Evolutionary conservation across 192 early-diverging fungal species (phyloP), one percentile per base, ranked within the genome.

Genomic region (Coemansia interrupta): DNA sequence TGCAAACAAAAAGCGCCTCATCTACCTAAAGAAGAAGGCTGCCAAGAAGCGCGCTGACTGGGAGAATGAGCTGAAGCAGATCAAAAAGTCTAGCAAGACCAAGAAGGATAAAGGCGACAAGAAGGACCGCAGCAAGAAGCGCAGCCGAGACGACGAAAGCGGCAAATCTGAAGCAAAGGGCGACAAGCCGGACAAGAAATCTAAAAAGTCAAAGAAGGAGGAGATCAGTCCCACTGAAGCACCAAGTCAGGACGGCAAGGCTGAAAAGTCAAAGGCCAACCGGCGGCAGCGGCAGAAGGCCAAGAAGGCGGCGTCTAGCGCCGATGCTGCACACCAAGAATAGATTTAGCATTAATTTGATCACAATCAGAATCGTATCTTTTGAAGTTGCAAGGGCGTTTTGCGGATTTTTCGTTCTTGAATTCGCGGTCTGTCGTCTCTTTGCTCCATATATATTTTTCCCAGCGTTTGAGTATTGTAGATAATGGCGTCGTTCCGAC

Each of bases 1-100:
- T 47, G 64, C 81, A 29, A 85, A 75, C 62, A 81, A 82, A 58
- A 85, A 83, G 66, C 73, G 85, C 50, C 59, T 82, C 23, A 64
- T 66, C 48, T 72, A 71, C 15, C 58, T 80, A 58, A 76, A 80
- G 60, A 67, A 66, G 62, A 74, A 75, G 52, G 63, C 70, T 2
- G 50, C 48, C 9, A 19, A 46, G 6, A 43, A 32, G 53, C 70
- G 71, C 15, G 52, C 26, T 15, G 61, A 55, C 22, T 77, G 68
- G 69, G 61, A 61, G 50, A 50, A 44, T 17, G 50, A 54, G 38
- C 45, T 68, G 30, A 70, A 68, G 63, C 40, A 56, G 2, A 19
- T 59, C 67, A 29, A 24, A 5, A 50, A 30, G 43, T n/a, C 32
- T 39, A 49, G 26, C 48, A 77, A 59, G 64, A 63, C 20, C 58